A percentile compares a stretch with the other conserved stretches of the same genome.
phyloP scores from a whole-genome alignment of 2,329 filamentous ascomycete species.

The Trichoderma oligosporum region DNA sequence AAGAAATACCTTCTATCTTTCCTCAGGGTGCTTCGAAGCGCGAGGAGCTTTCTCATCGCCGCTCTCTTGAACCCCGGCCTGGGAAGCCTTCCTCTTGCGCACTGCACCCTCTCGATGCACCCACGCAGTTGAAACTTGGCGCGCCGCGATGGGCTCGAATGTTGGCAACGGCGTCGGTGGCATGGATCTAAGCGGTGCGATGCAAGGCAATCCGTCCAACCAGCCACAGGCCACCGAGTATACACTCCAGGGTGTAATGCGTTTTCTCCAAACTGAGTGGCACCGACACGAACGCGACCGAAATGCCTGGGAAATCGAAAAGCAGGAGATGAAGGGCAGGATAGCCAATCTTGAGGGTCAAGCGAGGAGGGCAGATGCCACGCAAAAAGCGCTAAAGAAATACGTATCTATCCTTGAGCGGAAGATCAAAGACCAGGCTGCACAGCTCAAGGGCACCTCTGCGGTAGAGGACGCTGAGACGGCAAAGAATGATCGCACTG shows the following conservation, averaged over 20 bases:
- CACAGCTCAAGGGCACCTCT: constrained; percentile 56
- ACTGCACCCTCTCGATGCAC: constrained; percentile 36
- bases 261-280: constrained; percentile 98
- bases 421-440: constrained; percentile 78
- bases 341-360: constrained; percentile 94
- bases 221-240: constrained; percentile 59
- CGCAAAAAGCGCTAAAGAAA: constrained; percentile 84
- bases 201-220: constrained; percentile 45
- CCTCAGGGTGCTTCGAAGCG: constrained; percentile 18
- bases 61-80: constrained; percentile 23
- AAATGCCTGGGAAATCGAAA: constrained; percentile 98
- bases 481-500: constrained; percentile 49
- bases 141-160: constrained; percentile 42
- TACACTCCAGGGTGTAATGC: constrained; percentile 80
- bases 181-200: constrained; percentile 44
- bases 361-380: constrained; percentile 76
- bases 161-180: constrained; percentile 45
- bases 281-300: constrained; percentile 95
- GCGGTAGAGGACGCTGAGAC: constrained; percentile 39
- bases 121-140: constrained; percentile 33
- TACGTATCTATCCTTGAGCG: constrained; percentile 87
- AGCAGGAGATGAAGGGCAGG: constrained; percentile 97
- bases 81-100: constrained; percentile 24
- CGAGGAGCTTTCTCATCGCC: constrained; percentile 20
- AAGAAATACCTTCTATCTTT: not conserved